Conservation (phyloP, 345 rosid species). For the Eucalyptus regnans region DNA sequence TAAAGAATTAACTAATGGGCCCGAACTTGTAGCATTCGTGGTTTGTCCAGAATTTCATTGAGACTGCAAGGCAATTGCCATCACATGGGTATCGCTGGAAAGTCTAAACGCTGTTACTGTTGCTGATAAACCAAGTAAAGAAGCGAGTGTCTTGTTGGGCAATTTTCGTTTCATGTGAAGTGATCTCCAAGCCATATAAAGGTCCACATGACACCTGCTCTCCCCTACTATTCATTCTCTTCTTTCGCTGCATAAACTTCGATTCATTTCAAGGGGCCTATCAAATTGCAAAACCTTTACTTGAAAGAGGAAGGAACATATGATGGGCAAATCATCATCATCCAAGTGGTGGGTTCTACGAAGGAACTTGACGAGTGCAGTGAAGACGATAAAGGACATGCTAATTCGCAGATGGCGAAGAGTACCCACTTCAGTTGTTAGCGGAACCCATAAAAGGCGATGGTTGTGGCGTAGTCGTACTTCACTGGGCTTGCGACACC, state of each 20-base stretch:
- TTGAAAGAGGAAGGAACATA: neutral
- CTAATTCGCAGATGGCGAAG: neutral
- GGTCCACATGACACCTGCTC: neutral
- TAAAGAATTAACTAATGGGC: neutral
- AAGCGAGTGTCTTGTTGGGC: neutral
- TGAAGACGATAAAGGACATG: neutral
- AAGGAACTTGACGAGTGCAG: neutral
- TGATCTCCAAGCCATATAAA: neutral
- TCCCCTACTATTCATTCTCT: neutral
- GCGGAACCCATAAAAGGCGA: neutral
- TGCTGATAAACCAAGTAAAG: neutral
- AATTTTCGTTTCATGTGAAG: neutral
- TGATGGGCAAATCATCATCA: neutral
- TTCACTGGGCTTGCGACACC: neutral
- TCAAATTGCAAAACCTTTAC: neutral
- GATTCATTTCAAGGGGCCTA: neutral
- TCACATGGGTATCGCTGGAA: neutral
- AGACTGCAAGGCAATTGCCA: neutral
- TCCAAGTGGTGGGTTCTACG: neutral
- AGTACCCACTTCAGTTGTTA: neutral
- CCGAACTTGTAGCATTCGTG: neutral
- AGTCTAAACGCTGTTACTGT: neutral
- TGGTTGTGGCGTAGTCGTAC: neutral
- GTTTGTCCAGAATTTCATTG: neutral
- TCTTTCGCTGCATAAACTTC: neutral